These are phyloP conservation scores for Candida alai DNA, from an alignment of 805 yeast species.

Conservation along the genomic window DNA sequence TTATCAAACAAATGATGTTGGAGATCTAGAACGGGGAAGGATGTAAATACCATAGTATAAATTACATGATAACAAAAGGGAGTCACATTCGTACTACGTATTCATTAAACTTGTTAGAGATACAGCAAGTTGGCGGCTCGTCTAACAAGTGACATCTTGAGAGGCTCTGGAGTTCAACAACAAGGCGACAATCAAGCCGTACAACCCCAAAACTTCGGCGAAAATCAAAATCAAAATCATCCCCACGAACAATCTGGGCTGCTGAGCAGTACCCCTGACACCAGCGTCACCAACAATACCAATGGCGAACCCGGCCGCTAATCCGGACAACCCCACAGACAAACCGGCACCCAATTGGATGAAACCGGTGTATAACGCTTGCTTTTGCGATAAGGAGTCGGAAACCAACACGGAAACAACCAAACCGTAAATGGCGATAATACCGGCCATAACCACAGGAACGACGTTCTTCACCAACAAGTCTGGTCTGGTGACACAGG, in stretches of 20 bases:
- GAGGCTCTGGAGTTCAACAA: slow-evolving; percentile 96
- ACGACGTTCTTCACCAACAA: slow-evolving; percentile 88
- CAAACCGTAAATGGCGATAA: slow-evolving; percentile 95
- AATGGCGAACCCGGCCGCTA: slow-evolving; percentile 98
- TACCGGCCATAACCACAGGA: slow-evolving; percentile 99
- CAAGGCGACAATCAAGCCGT: slow-evolving; percentile 97
- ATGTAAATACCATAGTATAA: too few species aligned
- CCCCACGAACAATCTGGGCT: slow-evolving; percentile 97
- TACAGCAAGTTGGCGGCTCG: too few species aligned
- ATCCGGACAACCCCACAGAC: slow-evolving; percentile 94
- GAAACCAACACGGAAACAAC: slow-evolving; percentile 95
- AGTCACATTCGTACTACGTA: too few species aligned
- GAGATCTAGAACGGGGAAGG: too few species aligned
- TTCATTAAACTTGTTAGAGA: too few species aligned
- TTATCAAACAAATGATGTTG: too few species aligned
- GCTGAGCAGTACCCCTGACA: slow-evolving; percentile 97
- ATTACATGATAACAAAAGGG: too few species aligned
- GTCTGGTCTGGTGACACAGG: slow-evolving; percentile 96
- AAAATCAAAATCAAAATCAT: slow-evolving; percentile 97
- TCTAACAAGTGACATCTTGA: slow-evolving; percentile 81
- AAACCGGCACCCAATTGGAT: slow-evolving; percentile 98
- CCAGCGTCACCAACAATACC: slow-evolving; percentile 99
- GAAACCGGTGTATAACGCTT: slow-evolving; percentile 94
- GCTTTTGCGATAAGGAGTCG: slow-evolving; percentile 81
- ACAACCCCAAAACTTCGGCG: slow-evolving; percentile 97